Base-by-base conservation (phyloP, 2,329 filamentous ascomycete species). In the Emericellopsis atlantica region DNA sequence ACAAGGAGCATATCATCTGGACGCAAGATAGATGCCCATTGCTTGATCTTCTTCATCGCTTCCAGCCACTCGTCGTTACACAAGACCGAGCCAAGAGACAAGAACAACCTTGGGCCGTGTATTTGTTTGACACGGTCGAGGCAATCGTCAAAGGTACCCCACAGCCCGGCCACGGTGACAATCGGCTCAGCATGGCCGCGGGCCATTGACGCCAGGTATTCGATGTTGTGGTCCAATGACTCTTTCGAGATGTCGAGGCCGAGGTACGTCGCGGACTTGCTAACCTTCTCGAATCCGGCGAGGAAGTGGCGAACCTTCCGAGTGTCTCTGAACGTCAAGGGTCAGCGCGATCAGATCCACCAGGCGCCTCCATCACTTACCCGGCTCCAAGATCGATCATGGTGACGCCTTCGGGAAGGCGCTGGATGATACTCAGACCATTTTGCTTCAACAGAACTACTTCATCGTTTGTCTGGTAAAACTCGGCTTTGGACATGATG, bases 381-480 rank as follows among this genome's bases (percentile, higher is more conserved):
- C 62, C 62, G 15, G 62, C 62, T 45, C 62, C 62, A 23, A 65
- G 54, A 44, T 65, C 62, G 41, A 65, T 48, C 45, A 65, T 52
- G 33, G 57, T 59, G 32, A 58, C 52, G 11, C 54, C 54, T 10
- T 50, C 44, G 16, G 52, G 43, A 23, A 60, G 44, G 11, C 47
- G 49, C 15, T 41, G 41, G n/a, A 56, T 57, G 42, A 65, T 54
- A 2, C 60, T 54, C n/a, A 45, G 40, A 6, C 60, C 60, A 46
- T 64, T 50, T 38, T 47, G 41, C 31, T 60, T 48, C 29, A 65
- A 58, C 2, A 65, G 46, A 7, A 45, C 49, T 16, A 60, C 60
- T 49, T 65, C 62, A 31, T 65, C 62, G 24, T 58, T 54, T 3
- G 62, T 62, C 44, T 65, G 62, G 43, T 65, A 65, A 43, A 62